phyloP scores from a whole-genome alignment of 805 yeast species.

The Candida pini region DNA sequence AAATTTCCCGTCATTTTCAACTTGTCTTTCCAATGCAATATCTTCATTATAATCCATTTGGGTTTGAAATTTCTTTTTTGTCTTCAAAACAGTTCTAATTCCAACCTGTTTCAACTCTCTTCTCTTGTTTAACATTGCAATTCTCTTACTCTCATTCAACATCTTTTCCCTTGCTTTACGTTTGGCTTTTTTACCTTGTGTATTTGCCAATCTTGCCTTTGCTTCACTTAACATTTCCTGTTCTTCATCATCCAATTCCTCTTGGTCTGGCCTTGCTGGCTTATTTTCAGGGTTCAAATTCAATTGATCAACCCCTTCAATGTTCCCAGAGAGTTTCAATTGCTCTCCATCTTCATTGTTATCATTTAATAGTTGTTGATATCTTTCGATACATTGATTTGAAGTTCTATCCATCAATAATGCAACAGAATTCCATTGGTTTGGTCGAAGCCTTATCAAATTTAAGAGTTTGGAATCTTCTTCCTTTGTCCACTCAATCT shows the following conservation, averaged over 20 bases:
- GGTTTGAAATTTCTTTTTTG: constrained; percentile 47
- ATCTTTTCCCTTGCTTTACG: constrained; percentile 81
- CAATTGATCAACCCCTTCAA: constrained; percentile 42
- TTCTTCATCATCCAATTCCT: constrained; percentile 81
- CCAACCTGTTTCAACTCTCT: constrained; percentile 82
- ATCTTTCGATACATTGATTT: constrained; percentile 78
- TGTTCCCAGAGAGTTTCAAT: constrained; percentile 20
- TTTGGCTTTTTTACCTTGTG: constrained; percentile 92
- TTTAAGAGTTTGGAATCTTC: constrained; percentile 72
- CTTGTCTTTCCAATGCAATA: constrained; percentile 70
- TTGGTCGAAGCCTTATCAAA: constrained; percentile 69
- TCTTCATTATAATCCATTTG: constrained; percentile 81
- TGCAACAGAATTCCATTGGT: constrained; percentile 94
- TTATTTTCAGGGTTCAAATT: constrained; percentile 69
- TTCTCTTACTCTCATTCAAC: constrained; percentile 69
- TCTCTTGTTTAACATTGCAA: constrained; percentile 73
- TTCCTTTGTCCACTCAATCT: constrained; percentile 60
- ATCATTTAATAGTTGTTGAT: constrained; percentile 63
- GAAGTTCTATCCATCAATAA: constrained; percentile 79
- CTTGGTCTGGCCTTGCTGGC: constrained; percentile 78
- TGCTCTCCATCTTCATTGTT: constrained; percentile 27
- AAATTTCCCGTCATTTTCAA: constrained; percentile 62
- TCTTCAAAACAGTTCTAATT: constrained; percentile 41
- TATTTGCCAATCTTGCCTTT: constrained; percentile 81
- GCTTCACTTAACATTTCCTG: constrained; percentile 94